Evolutionary conservation across 345 rosid genomes (phyloP).

Genomic region (Excoecaria agallocha): DNA sequence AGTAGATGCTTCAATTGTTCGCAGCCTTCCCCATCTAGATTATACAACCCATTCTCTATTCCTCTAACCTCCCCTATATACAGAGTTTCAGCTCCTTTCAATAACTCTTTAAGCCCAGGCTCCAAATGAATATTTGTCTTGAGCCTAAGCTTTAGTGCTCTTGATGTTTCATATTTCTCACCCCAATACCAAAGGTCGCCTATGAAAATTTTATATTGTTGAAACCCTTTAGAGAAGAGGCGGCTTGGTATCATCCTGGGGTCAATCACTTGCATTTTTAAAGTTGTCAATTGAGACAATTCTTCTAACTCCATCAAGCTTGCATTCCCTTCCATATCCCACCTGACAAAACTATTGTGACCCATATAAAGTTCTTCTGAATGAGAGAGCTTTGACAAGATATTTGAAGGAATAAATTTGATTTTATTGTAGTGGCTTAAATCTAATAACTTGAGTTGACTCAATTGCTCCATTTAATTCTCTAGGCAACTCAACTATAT

Average conservation of each 20-base stretch:
- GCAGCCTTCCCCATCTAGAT: not conserved
- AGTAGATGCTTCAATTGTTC: conserved; percentile 2
- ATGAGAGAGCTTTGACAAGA: conserved; percentile 21
- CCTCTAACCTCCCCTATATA: not conserved
- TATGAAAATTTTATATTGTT: conserved; percentile 17
- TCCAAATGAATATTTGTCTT: not conserved
- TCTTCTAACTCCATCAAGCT: conserved; percentile 19
- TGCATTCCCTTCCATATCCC: conserved; percentile 25
- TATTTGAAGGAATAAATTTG: conserved; percentile 24
- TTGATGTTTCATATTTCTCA: not conserved
- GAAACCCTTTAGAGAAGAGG: not conserved
- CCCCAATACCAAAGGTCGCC: conserved; percentile 20
- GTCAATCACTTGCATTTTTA: conserved; percentile 19
- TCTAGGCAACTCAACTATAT: conserved; percentile 21
- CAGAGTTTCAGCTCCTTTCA: not conserved
- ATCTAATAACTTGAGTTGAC: conserved; percentile 23
- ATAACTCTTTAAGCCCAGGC: not conserved
- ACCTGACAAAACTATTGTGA: conserved; percentile 19
- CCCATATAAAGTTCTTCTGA: conserved; percentile 31
- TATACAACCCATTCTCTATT: not conserved
- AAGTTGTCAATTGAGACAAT: conserved; percentile 13
- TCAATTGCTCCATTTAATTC: conserved; percentile 23
- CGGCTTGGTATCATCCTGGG: not conserved
- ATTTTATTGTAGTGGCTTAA: conserved; percentile 23
- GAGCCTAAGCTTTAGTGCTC: conserved; percentile 19